Conservation (phyloP, 768 basidiomycete species). For the Suillus subalutaceus region DNA sequence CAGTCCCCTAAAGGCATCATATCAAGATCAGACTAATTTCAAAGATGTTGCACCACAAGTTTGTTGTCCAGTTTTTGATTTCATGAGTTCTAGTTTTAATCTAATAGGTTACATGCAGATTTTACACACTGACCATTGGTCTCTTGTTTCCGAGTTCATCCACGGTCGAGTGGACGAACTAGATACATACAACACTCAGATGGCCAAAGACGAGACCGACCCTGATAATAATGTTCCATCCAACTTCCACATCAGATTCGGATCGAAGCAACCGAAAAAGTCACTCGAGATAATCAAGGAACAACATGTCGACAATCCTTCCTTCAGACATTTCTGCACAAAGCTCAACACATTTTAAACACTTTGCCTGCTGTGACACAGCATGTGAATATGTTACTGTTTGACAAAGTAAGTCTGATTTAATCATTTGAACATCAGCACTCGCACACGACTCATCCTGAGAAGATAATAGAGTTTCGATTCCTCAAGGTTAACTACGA, state of each 20-base stretch:
- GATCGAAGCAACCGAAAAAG: background rate
- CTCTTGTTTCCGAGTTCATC: constrained; percentile 13
- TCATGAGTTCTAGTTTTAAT: background rate
- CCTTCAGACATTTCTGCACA: background rate
- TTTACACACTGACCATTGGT: constrained; percentile 9
- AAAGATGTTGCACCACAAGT: too few relatives aligned
- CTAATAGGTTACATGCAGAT: constrained; percentile 6
- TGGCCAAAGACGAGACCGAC: background rate
- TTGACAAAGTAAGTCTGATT: background rate
- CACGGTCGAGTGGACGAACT: constrained; percentile 3
- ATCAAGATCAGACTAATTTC: too few relatives aligned
- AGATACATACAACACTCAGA: constrained; percentile 18
- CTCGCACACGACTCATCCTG: background rate
- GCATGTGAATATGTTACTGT: background rate
- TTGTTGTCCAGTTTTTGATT: too few relatives aligned
- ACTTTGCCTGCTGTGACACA: background rate
- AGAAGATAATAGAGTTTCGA: constrained; percentile 30
- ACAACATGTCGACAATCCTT: background rate
- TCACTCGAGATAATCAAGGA: background rate
- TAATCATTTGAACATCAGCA: background rate
- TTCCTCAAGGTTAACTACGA: constrained; percentile 31
- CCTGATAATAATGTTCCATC: background rate
- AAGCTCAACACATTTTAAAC: background rate
- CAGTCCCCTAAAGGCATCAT: too few relatives aligned
- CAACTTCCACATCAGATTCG: background rate